A percentile compares a stretch with the other conserved stretches of the same genome.
Evolutionary conservation across 768 basidiomycete genomes (phyloP).

Genomic region (Kwoniella bestiolae): DNA sequence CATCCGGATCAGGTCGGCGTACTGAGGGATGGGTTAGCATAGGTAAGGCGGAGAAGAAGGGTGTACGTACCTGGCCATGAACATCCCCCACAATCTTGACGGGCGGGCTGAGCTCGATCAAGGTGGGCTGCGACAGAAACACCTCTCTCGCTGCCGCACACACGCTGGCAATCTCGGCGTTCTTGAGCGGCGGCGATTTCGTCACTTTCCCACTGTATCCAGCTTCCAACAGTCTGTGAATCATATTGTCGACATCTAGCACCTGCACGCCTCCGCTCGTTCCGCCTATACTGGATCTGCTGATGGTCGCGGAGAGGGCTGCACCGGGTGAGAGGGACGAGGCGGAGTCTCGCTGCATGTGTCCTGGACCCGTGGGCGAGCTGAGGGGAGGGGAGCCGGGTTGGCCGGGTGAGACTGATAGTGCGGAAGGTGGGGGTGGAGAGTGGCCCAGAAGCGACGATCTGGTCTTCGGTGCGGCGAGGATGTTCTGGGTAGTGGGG

Average conservation of each 20-base stretch:
- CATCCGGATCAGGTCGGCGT: conserved; percentile 94
- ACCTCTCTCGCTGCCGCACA: conserved; percentile 96
- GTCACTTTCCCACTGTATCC: conserved; percentile 98
- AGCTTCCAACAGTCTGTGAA: conserved; percentile 89
- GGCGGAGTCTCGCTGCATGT: conserved; percentile 27
- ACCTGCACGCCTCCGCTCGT: conserved; percentile 55
- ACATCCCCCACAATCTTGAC: conserved; percentile 99
- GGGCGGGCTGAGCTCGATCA: conserved; percentile 94
- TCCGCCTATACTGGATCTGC: conserved; percentile 32
- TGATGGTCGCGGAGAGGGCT: conserved; percentile 46
- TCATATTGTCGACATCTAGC: conserved; percentile 97
- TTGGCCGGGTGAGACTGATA: conserved; percentile 38
- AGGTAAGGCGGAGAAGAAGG: background rate
- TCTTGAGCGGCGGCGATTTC: conserved; percentile 88
- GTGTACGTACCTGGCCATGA: conserved; percentile 73
- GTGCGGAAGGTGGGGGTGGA: conserved; percentile 62
- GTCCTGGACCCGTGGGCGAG: conserved; percentile 22
- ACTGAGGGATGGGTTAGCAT: conserved; percentile 55
- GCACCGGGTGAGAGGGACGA: conserved; percentile 61
- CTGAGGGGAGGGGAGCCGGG: conserved; percentile 31
- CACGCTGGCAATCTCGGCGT: conserved; percentile 89
- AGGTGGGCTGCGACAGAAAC: conserved; percentile 92
- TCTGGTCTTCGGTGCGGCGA: conserved; percentile 70
- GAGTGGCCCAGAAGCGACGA: conserved; percentile 80
- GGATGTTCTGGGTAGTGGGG: conserved; percentile 75